Percentiles rank a stretch among this genome's conserved stretches.
Conservation (phyloP, 306 rosid genomes). For the Cajanus cajan region DNA sequence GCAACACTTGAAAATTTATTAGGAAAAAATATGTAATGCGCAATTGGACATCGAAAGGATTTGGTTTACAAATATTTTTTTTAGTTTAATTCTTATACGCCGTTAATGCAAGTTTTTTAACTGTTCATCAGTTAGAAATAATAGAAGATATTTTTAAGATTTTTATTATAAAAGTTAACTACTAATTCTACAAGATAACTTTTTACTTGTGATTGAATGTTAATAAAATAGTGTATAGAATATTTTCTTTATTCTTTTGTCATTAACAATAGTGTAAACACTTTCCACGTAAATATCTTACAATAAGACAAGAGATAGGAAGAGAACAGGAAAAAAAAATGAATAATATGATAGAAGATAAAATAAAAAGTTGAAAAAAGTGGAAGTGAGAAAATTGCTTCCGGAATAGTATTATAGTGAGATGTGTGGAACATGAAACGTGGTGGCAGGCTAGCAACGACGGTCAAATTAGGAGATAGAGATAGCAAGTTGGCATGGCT, state of each 20-base stretch:
- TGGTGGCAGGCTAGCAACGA: slow-evolving; percentile 43
- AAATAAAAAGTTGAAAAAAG: neutral
- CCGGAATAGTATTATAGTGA: neutral
- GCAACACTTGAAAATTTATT: neutral
- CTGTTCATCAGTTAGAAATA: too few relatives aligned
- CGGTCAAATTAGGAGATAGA: slow-evolving; percentile 22
- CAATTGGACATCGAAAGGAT: neutral
- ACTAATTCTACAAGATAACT: too few relatives aligned
- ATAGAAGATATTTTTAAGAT: too few relatives aligned
- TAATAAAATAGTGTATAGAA: too few relatives aligned
- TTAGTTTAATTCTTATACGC: too few relatives aligned
- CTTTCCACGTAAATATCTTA: neutral
- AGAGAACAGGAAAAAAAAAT: neutral
- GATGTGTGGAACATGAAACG: slow-evolving; percentile 34
- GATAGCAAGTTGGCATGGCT: slow-evolving; percentile 40
- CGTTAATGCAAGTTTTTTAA: too few relatives aligned
- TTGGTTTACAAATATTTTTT: neutral
- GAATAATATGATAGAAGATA: neutral
- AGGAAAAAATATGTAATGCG: neutral
- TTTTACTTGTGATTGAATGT: too few relatives aligned
- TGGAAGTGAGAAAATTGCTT: neutral
- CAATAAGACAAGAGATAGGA: neutral
- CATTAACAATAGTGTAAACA: neutral
- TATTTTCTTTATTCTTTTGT: neutral
- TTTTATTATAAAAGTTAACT: too few relatives aligned